A percentile compares a stretch with the other conserved stretches of the same genome.
phyloP scores from a whole-genome alignment of 2,329 filamentous ascomycete genomes.

The Alternaria panax region DNA sequence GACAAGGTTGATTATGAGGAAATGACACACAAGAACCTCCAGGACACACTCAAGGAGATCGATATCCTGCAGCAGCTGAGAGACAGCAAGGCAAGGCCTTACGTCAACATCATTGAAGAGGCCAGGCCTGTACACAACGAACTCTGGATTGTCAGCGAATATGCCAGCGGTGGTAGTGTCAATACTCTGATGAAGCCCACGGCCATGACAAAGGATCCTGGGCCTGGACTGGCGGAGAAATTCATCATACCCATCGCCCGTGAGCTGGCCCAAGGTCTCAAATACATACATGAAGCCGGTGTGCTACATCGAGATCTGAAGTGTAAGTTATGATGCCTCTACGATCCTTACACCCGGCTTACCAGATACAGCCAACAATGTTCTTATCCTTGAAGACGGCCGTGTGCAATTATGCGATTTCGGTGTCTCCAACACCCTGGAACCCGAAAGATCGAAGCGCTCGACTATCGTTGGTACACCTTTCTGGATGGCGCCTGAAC shows the following conservation, averaged over 20 bases:
- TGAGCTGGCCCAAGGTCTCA: conserved; percentile 67
- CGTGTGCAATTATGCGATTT: conserved; percentile 85
- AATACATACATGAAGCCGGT: conserved; percentile 69
- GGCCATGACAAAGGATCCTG: conserved; percentile 32
- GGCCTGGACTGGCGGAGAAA: conserved; percentile 61
- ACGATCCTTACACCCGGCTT: background rate
- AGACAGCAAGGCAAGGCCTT: conserved; percentile 78
- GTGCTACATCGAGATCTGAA: conserved; percentile 73
- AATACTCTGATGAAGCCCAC: conserved; percentile 66
- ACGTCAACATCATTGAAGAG: conserved; percentile 83
- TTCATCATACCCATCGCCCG: conserved; percentile 70
- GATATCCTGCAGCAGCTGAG: conserved; percentile 74
- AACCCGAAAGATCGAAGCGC: conserved; percentile 77
- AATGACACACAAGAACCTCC: conserved; percentile 52
- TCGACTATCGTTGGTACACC: conserved; percentile 83
- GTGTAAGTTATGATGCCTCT: conserved; percentile 48
- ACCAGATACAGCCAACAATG: conserved; percentile 67
- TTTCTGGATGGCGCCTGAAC: conserved; percentile 86
- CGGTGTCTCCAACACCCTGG: conserved; percentile 79
- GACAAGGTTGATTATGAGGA: conserved; percentile 72
- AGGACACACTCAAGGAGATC: conserved; percentile 67
- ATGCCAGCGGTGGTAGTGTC: conserved; percentile 84
- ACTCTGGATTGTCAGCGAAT: conserved; percentile 89
- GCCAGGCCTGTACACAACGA: conserved; percentile 78
- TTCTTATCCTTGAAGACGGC: conserved; percentile 78